Base-by-base conservation (phyloP, 495 filamentous ascomycete species). In the Aspergillus ostianus region DNA sequence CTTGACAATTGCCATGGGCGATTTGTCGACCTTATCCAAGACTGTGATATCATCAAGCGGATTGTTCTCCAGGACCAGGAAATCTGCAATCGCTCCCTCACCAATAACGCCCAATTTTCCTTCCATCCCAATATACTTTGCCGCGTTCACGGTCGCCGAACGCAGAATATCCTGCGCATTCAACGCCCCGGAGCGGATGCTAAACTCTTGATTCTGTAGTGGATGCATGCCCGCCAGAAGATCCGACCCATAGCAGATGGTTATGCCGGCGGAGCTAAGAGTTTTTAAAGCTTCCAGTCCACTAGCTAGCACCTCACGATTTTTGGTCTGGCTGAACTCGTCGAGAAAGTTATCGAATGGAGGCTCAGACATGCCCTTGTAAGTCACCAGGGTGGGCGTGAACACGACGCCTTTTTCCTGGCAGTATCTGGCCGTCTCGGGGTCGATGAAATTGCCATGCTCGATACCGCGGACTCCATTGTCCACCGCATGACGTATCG, bases 391-490 rank as follows among this genome's bases (percentile, higher is more conserved):
- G 4, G 82, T 85, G 4, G 82, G 82, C 0, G 81, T 84, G 9
- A 84, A 66, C 62, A 74, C 80, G 0, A 78, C 74, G 0, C 74
- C 72, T 47, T 74, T 76, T 21, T 74, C 68, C 8, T 71, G 77
- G 75, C 81, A 79, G 36, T 77, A 67, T 58, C 69, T 58, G 4
- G 82, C 83, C 17, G 82, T 84, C 17, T 70, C 70, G 19, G 71
- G 57, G 51, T 84, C 81, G 20, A 84, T 66, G 20, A 84, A 69
- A 53, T 84, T 84, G 0, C 81, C 82, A 61, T 84, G 82, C 67
- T 85, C 83, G 56, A 84, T 84, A 0, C 82, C 81, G 13, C 57
- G 73, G 3, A 82, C 81, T 0, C 83, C 83, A 59, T 85, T 83
- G 36, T 79, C 71, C 15, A 85, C 70, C 0, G 80, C 81, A 54